A percentile compares a stretch with the other conserved stretches of the same genome.
phyloP scores from a whole-genome alignment of 805 yeast genomes.

The Brettanomyces naardenensis region DNA sequence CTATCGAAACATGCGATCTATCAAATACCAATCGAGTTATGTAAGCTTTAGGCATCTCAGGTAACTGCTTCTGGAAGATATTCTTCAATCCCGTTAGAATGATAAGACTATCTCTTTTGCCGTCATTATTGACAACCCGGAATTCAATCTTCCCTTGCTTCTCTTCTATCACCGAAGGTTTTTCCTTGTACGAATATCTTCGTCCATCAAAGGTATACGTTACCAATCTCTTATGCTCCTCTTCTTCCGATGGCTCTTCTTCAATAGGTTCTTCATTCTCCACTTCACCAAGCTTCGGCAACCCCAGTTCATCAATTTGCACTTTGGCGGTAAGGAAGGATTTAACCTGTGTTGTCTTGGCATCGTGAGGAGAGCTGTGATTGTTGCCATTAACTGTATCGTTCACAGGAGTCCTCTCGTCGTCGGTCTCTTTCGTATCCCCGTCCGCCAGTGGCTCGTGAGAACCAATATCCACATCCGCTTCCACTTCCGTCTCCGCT shows the following conservation, averaged over 20 bases:
- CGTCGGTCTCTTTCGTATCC: constrained; percentile 9
- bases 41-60: constrained; percentile 98
- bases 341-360: too few relatives aligned
- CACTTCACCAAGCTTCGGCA: constrained; percentile 4
- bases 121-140: constrained; percentile 93
- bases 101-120: constrained; percentile 77
- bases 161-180: constrained; percentile 93
- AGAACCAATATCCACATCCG: too few relatives aligned
- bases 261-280: constrained; percentile 11
- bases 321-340: constrained; percentile 3
- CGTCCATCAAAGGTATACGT: constrained; percentile 68
- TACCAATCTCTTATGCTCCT: constrained; percentile 34
- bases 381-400: too few relatives aligned
- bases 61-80: constrained; percentile 93
- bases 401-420: constrained; percentile 7
- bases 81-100: constrained; percentile 92
- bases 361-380: too few relatives aligned
- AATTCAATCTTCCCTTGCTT: constrained; percentile 89
- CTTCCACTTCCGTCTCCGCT: constrained; percentile 7
- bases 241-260: constrained; percentile 19
- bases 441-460: constrained; percentile 3
- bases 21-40: constrained; percentile 93
- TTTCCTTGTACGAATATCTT: constrained; percentile 74
- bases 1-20: constrained; percentile 89
- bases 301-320: background rate